These are phyloP conservation scores for Ulota crispa DNA, from an alignment of 225 moss, liverwort and hornwort genomes.

Conservation along the genomic window DNA sequence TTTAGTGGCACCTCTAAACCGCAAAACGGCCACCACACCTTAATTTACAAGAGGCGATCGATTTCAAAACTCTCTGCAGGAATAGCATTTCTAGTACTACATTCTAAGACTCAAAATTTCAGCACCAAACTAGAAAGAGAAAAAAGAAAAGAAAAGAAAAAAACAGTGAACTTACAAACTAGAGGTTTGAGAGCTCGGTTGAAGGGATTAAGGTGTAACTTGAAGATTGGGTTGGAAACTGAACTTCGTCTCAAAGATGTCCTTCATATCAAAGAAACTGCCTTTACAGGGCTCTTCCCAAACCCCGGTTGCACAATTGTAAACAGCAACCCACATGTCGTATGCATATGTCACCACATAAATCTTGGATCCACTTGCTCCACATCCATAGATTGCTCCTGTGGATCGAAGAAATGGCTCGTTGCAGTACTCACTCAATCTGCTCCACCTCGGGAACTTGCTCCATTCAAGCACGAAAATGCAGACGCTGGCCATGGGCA, in stretches of 20 bases:
- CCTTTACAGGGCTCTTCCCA: constrained; percentile 56
- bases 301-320: constrained; percentile 14
- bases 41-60: background rate
- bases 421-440: constrained; percentile 38
- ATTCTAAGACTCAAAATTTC: background rate
- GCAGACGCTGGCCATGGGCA: constrained; percentile 43
- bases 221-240: constrained; percentile 36
- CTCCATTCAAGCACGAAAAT: constrained; percentile 28
- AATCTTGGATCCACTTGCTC: constrained; percentile 30
- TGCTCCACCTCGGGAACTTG: constrained; percentile 19
- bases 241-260: constrained; percentile 53
- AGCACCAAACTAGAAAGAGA: background rate
- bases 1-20: background rate
- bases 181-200: too few species aligned
- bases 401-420: constrained; percentile 36
- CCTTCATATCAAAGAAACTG: constrained; percentile 54
- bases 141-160: background rate
- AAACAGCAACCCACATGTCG: constrained; percentile 56
- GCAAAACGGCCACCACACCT: background rate
- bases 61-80: background rate
- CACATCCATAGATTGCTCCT: constrained; percentile 53
- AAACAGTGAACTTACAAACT: background rate
- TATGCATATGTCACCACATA: constrained; percentile 54
- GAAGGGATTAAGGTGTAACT: constrained; percentile 8
- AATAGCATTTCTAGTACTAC: background rate